Base-by-base conservation (phyloP, 2,329 filamentous ascomycete species). In the Trichoderma sp. region DNA sequence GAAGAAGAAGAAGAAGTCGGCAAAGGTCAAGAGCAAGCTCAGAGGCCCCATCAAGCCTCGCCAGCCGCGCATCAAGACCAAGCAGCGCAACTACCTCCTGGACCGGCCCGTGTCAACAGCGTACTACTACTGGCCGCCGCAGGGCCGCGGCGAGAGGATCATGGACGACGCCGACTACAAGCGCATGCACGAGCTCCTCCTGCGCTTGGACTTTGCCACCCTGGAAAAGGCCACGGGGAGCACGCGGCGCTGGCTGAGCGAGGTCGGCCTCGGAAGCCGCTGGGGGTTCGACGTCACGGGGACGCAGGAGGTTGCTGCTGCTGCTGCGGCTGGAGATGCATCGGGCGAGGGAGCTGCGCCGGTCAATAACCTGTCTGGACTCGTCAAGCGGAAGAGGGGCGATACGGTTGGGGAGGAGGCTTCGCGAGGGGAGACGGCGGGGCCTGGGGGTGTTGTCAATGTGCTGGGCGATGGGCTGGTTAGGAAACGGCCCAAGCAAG, bases 131-230 rank as follows among this genome's bases (percentile, higher is more conserved):
- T 92, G 90, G 90, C 86, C 86, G 0, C 70, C 78, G 0, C 77
- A 82, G 24, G 88, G 87, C 3, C 81, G 89, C 15, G 90, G 89
- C 0, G 81, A 85, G 56, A 80, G 86, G 19, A 80, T 91, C 12
- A 82, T 93, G 3, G 82, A 85, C 14, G 85, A 89, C 24, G 78
- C 80, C 28, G 82, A 84, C 56, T 93, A 92, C 76, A 87, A 87
- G 68, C 85, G 89, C 12, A 85, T 87, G 9, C 81, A 86, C 21
- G 90, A 92, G 69, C 77, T 92, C 10, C 80, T 95, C 0, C 81
- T 93, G 5, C 86, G 89, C 65, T 83, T 93, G 0, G 90, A 93
- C 74, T 95, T 95, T 75, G 82, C 86, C 1, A 89, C 83, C 9
- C 75, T 87, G 3, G 83, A 85, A 12, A 84, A 89, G 55, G 88